Percentiles rank a stretch among this genome's conserved stretches.
phyloP scores from a whole-genome alignment of 306 rosid species.

The Luffa aegyptiaca region DNA sequence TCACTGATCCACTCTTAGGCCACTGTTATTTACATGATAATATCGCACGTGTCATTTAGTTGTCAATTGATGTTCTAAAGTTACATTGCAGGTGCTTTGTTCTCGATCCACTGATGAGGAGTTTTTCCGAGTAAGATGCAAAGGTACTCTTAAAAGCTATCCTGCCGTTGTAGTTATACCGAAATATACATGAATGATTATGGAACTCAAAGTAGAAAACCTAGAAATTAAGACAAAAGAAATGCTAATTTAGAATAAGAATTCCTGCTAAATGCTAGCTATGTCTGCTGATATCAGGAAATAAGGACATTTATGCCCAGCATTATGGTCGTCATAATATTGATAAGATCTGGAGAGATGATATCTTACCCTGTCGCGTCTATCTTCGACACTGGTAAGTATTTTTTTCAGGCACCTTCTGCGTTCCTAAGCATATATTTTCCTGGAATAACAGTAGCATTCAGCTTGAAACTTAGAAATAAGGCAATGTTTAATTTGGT shows the following conservation, averaged over 20 bases:
- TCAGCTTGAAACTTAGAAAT: background rate
- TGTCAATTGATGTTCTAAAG: background rate
- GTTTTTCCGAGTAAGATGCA: constrained; percentile 63
- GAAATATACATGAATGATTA: background rate
- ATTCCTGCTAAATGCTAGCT: background rate
- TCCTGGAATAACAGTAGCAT: background rate
- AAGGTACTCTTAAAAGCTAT: constrained; percentile 35
- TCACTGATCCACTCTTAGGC: background rate
- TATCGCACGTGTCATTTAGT: background rate
- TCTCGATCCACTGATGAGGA: constrained; percentile 85
- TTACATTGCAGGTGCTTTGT: constrained; percentile 63
- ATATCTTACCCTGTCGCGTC: constrained; percentile 82
- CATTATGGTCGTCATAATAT: constrained; percentile 67
- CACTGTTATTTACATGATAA: background rate
- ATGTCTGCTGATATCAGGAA: constrained; percentile 34
- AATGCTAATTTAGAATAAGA: background rate
- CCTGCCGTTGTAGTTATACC: background rate
- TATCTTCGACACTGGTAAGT: constrained; percentile 93
- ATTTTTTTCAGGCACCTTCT: background rate
- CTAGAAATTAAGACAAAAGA: background rate
- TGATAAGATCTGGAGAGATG: constrained; percentile 86
- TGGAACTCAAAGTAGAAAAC: background rate
- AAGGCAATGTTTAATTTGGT: background rate
- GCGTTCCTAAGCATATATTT: background rate
- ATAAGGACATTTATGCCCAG: constrained; percentile 54